Evolutionary conservation across 2,329 filamentous ascomycete species (phyloP), one percentile per base, ranked within the genome.

Genomic region (Aciculosporium take): DNA sequence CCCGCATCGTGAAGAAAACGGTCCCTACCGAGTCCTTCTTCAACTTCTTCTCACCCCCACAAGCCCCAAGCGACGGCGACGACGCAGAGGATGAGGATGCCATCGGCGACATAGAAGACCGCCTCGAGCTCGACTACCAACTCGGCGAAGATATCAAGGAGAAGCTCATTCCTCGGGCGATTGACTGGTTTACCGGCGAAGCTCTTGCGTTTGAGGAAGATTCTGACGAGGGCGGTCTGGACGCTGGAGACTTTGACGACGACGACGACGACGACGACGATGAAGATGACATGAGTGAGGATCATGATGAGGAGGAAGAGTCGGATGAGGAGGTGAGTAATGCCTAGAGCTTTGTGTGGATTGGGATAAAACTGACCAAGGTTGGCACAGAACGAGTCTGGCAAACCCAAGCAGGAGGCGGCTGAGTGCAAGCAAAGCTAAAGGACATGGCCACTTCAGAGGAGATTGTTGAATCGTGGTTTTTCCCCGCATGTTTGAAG

Each of bases 61-160:
- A 85, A 66, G 81, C 86, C 46, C 91, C 86, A 23, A 72, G 69
- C 38, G 83, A 82, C 25, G 79, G 82, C 27, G 79, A 85, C 38
- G 67, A 70, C 12, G 78, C 80, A 35, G 58, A 77, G 32, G 81
- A 89, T 48, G 81, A 78, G 28, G 81, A 89, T 51, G 79, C 83
- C 46, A 79, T 82, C 42, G 83, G 81, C 39, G 91, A 98, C 60
- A 94, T 98, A 40, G 91, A 98, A 71, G 88, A 94, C 66, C 88
- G 91, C 49, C 77, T 98, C 43, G 91, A 98, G 70, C 80, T 98
- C 40, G 91, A 98, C 67, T 98, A 96, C 65, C 89, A 96, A 68
- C 79, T 98, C 34, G 91, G 91, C 51, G 91, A 98, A 71, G 91
- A 98, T 60, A 95, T 98, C 69, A 98, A 98, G 72, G 91, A 98